A percentile compares a stretch with the other conserved stretches of the same genome.
phyloP scores from a whole-genome alignment of 805 yeast species.

The Metschnikowia cubensis region DNA sequence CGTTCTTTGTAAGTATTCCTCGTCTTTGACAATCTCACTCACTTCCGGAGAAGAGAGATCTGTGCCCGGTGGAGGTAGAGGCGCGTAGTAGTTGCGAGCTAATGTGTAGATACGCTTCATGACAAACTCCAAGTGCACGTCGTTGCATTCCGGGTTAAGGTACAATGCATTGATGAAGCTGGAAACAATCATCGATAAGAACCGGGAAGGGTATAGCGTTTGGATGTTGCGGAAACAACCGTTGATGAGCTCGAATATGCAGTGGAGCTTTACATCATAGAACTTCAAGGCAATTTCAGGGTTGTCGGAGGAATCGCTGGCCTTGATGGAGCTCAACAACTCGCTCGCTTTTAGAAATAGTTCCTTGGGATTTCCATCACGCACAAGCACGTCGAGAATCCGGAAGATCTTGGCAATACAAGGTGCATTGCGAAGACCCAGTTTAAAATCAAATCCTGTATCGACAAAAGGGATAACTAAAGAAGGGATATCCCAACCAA shows the following conservation, averaged over 20 bases:
- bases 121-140: constrained; percentile 36
- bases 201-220: constrained; percentile 76
- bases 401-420: constrained; percentile 38
- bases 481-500: constrained; percentile 92
- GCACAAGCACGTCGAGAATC: constrained; percentile 61
- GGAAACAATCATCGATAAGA: constrained; percentile 63
- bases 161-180: constrained; percentile 52
- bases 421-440: constrained; percentile 35
- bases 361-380: constrained; percentile 77
- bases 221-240: constrained; percentile 56
- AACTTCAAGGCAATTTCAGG: constrained; percentile 21
- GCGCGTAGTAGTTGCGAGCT: constrained; percentile 44
- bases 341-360: constrained; percentile 70
- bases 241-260: constrained; percentile 60
- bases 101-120: constrained; percentile 62
- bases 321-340: constrained; percentile 41
- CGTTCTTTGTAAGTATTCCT: constrained; percentile 58
- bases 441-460: constrained; percentile 25
- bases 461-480: constrained; percentile 55
- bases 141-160: constrained; percentile 21
- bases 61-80: constrained; percentile 40
- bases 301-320: constrained; percentile 16
- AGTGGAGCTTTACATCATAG: constrained; percentile 58
- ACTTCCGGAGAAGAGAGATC: constrained; percentile 39
- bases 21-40: constrained; percentile 45